These are phyloP conservation scores for Endoconidiophora polonica DNA, from an alignment of 2,329 filamentous ascomycete species.

Conservation along the genomic window DNA sequence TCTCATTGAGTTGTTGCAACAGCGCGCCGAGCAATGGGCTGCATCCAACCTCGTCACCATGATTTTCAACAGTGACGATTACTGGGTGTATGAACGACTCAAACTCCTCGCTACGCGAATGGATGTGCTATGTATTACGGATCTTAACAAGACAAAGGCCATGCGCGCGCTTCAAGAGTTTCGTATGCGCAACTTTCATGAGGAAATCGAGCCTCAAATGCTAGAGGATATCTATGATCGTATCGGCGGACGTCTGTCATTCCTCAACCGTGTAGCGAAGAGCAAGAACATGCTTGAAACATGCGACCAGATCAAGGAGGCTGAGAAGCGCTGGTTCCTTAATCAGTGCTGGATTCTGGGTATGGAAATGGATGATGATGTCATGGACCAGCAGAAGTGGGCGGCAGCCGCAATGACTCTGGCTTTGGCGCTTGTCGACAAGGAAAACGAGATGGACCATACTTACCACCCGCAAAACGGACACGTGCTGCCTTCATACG, in stretches of 20 bases:
- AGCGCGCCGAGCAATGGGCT: conserved; percentile 92
- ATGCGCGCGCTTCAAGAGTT: conserved; percentile 64
- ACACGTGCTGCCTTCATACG: conserved; percentile 64
- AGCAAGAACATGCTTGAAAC: conserved; percentile 61
- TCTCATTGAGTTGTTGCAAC: conserved; percentile 83
- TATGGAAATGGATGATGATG: conserved; percentile 76
- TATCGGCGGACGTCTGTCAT: conserved; percentile 77
- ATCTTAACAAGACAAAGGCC: conserved; percentile 65
- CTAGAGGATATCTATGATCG: conserved; percentile 69
- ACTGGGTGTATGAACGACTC: conserved; percentile 92
- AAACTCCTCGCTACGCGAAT: conserved; percentile 88
- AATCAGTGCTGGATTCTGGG: conserved; percentile 63
- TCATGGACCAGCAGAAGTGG: conserved; percentile 97
- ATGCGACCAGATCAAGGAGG: conserved; percentile 52
- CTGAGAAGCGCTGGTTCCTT: conserved; percentile 60
- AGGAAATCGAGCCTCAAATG: conserved; percentile 35
- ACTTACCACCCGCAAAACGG: conserved; percentile 50
- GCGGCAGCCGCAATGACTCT: conserved; percentile 88
- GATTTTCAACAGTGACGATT: conserved; percentile 93
- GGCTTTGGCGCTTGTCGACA: conserved; percentile 77
- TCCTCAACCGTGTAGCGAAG: conserved; percentile 80
- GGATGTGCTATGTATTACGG: conserved; percentile 76
- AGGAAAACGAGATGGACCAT: conserved; percentile 48
- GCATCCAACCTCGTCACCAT: conserved; percentile 78
- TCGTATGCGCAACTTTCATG: conserved; percentile 58